A percentile compares a stretch with the other conserved stretches of the same genome.
Conservation (phyloP, 441 rosid genomes). For the Macaranga tanarius region DNA sequence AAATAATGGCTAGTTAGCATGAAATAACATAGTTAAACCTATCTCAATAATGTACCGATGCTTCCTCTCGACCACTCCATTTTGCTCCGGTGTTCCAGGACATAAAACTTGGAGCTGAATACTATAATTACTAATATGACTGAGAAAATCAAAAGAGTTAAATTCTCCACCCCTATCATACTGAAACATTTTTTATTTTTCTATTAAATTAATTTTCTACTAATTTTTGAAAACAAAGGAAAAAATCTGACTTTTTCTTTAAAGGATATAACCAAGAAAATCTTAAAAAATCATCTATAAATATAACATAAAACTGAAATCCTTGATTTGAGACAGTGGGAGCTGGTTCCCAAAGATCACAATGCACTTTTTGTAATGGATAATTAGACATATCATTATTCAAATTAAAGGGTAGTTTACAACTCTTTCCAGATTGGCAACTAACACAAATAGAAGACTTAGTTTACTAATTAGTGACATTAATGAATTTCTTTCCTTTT, state of each 20-base stretch:
- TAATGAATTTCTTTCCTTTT: constrained; percentile 1
- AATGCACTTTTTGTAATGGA: constrained; percentile 2
- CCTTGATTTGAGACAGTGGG: neutral
- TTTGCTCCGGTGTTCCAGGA: neutral
- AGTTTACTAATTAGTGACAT: neutral
- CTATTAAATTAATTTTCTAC: neutral
- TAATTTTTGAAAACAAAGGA: neutral
- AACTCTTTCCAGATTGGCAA: neutral
- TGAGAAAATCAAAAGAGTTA: neutral
- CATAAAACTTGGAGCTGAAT: neutral
- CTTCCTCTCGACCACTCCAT: neutral
- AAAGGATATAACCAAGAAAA: neutral
- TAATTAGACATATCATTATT: neutral
- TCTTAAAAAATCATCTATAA: neutral
- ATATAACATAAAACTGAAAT: neutral
- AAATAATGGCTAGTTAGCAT: neutral
- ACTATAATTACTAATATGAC: neutral
- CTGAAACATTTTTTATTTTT: neutral
- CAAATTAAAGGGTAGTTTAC: neutral
- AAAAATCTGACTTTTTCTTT: neutral
- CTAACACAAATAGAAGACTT: neutral
- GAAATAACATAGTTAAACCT: neutral
- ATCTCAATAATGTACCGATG: neutral
- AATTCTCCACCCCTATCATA: neutral
- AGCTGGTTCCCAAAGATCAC: neutral